Conservation (phyloP, 495 filamentous ascomycete species). For the Podospora conica region DNA sequence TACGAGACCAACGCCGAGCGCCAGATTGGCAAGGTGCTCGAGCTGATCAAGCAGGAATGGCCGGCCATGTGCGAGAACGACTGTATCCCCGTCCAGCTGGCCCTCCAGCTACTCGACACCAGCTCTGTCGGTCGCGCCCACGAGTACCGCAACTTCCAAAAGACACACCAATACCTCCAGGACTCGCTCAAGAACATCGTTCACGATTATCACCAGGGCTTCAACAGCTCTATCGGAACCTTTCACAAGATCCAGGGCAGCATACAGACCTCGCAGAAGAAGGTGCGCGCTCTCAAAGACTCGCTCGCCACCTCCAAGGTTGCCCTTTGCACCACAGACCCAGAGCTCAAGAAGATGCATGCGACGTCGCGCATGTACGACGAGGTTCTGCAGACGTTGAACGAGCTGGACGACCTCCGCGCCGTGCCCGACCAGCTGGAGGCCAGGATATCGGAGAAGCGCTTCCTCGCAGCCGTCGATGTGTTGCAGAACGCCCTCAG, state of each 20-base stretch:
- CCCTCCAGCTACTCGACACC: conserved; percentile 85
- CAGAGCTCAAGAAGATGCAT: conserved; percentile 83
- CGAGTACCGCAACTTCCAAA: conserved; percentile 75
- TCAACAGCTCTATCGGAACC: conserved; percentile 97
- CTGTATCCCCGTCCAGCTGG: conserved; percentile 87
- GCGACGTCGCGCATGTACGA: conserved; percentile 86
- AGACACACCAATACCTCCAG: conserved; percentile 78
- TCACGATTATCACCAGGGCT: conserved; percentile 97
- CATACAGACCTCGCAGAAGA: conserved; percentile 80
- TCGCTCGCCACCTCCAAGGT: conserved; percentile 76
- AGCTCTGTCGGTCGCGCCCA: conserved; percentile 88
- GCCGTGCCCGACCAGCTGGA: conserved; percentile 90
- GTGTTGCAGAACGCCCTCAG: conserved; percentile 80
- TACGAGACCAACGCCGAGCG: conserved; percentile 41
- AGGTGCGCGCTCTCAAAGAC: conserved; percentile 75
- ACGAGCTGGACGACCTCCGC: conserved; percentile 81
- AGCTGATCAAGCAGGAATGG: conserved; percentile 80
- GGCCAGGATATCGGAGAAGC: conserved; percentile 89
- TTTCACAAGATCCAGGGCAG: conserved; percentile 97
- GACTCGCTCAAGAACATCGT: conserved; percentile 90
- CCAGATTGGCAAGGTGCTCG: conserved; percentile 44
- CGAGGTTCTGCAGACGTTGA: conserved; percentile 76
- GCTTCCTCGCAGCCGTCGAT: conserved; percentile 88
- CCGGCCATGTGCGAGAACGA: conserved; percentile 79
- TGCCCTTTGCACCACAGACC: conserved; percentile 77